A percentile compares a stretch with the other conserved stretches of the same genome.
Conservation (phyloP, 768 basidiomycete genomes). For the Psilocybe cubensis region DNA sequence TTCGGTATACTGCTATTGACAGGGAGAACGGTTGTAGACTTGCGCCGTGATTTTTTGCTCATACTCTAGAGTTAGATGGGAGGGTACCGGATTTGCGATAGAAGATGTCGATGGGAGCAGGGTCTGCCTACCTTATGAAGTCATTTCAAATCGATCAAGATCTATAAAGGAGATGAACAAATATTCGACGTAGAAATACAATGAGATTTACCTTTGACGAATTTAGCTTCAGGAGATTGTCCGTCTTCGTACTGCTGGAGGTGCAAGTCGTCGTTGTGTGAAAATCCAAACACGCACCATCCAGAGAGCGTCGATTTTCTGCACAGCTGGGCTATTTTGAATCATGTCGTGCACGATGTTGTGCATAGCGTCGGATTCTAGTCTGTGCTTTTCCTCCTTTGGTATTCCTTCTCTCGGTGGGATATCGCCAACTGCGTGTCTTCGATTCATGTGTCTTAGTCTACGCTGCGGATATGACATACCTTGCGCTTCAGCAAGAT, state of each 20-base stretch:
- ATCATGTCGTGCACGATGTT: constrained; percentile 93
- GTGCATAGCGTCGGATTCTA: constrained; percentile 90
- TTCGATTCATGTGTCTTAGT: too few relatives aligned
- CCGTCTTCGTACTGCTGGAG: constrained; percentile 84
- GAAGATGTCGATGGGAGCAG: constrained; percentile 61
- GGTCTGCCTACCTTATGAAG: constrained; percentile 71
- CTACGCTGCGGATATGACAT: neutral
- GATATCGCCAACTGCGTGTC: constrained; percentile 82
- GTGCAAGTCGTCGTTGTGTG: neutral
- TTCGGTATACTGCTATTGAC: constrained; percentile 79
- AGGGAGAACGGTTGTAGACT: constrained; percentile 77
- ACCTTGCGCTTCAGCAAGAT: constrained; percentile 96
- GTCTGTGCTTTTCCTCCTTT: constrained; percentile 75
- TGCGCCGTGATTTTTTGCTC: constrained; percentile 54
- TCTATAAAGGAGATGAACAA: too few relatives aligned
- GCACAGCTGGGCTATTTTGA: constrained; percentile 70
- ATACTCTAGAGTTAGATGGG: constrained; percentile 66
- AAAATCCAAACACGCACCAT: constrained; percentile 59
- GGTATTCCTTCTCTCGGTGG: constrained; percentile 87
- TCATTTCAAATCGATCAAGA: constrained; percentile 88
- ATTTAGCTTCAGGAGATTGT: constrained; percentile 71
- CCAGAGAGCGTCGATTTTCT: constrained; percentile 74
- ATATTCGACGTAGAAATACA: neutral
- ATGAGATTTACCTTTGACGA: constrained; percentile 81
- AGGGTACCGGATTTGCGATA: constrained; percentile 51